A percentile compares a stretch with the other conserved stretches of the same genome.
phyloP scores from a whole-genome alignment of 139 green algal species.

The Gonium pectorale region DNA sequence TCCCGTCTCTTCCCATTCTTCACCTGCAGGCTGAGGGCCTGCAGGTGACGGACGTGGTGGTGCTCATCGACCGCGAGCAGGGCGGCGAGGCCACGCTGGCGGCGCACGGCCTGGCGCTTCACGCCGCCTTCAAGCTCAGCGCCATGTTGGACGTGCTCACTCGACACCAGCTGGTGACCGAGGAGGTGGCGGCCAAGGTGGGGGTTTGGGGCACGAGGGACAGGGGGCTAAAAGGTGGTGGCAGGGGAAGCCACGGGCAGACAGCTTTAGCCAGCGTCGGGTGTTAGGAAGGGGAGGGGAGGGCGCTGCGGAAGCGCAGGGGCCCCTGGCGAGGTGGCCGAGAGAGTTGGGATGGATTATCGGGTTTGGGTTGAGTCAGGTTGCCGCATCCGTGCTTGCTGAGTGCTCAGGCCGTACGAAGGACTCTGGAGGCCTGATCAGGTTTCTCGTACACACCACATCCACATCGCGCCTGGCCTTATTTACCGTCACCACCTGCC shows the following conservation, averaged over 20 bases:
- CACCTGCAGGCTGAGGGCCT: constrained; percentile 62
- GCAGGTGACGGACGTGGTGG: constrained; percentile 90
- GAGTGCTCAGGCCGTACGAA: too few relatives aligned
- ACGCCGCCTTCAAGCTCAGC: constrained; percentile 81
- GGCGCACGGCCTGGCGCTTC: constrained; percentile 81
- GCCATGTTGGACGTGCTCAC: constrained; percentile 74
- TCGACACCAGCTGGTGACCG: constrained; percentile 70
- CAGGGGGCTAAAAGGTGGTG: not conserved
- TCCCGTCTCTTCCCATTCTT: not conserved
- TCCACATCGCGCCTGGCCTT: too few relatives aligned
- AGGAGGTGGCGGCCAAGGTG: constrained; percentile 73
- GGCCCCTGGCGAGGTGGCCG: too few relatives aligned
- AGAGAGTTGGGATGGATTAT: too few relatives aligned
- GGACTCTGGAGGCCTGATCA: too few relatives aligned
- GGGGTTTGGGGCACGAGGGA: not conserved
- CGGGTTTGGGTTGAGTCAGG: too few relatives aligned
- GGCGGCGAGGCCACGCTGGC: constrained; percentile 86
- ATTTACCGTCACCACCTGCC: not conserved
- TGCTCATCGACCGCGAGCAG: constrained; percentile 99
- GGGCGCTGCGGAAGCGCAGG: too few relatives aligned
- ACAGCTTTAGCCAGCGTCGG: too few relatives aligned
- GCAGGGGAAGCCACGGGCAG: too few relatives aligned
- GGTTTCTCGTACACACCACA: too few relatives aligned
- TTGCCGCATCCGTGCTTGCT: too few relatives aligned
- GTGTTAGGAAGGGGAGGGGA: too few relatives aligned